A percentile compares a stretch with the other conserved stretches of the same genome.
phyloP scores from a whole-genome alignment of 768 basidiomycete genomes.

The Kwoniella europaea region DNA sequence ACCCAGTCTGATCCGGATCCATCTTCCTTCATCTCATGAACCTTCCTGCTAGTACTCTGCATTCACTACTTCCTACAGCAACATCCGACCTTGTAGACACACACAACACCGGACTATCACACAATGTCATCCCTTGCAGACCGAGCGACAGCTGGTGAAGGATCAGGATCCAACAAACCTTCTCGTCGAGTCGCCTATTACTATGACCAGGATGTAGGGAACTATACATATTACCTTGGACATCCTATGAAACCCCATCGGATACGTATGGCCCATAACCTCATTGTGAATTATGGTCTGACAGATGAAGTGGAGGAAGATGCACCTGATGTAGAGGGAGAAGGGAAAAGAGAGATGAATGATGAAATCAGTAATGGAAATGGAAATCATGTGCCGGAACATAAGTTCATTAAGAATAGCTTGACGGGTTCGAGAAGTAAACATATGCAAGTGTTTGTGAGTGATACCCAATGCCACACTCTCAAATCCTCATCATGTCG shows the following conservation, averaged over 20 bases:
- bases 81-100: no score
- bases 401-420: conserved; percentile 15
- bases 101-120: not conserved
- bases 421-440: conserved; percentile 38
- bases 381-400: conserved; percentile 12
- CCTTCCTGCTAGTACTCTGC: no score
- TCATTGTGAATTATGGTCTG: conserved; percentile 89
- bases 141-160: not conserved
- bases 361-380: conserved; percentile 13
- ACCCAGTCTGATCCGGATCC: no score
- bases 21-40: no score
- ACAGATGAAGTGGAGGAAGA: conserved; percentile 66
- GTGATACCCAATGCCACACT: conserved; percentile 45
- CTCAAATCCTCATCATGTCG: no score
- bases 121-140: not conserved
- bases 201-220: conserved; percentile 62
- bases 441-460: conserved; percentile 81
- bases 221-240: conserved; percentile 80
- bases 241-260: conserved; percentile 97
- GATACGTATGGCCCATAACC: conserved; percentile 89
- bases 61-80: no score
- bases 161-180: conserved; percentile 8
- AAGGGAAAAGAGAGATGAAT: conserved; percentile 33
- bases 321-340: conserved; percentile 24
- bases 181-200: conserved; percentile 46